phyloP scores from a whole-genome alignment of 2,329 filamentous ascomycete genomes.

The Diplodia corticola region DNA sequence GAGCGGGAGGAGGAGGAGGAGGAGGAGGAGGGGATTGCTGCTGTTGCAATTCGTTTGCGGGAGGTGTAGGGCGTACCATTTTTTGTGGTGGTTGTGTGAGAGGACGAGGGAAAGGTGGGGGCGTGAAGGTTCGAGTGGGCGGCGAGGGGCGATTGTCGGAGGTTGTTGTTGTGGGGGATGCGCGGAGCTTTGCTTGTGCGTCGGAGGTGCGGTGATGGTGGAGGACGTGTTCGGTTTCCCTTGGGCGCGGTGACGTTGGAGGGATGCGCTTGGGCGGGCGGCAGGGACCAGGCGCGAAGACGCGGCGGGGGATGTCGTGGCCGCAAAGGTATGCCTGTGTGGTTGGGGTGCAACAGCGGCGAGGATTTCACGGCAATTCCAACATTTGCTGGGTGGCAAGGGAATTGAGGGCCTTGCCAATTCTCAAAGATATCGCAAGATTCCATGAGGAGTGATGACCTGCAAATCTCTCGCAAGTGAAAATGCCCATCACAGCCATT shows the following conservation, averaged over 20 bases:
- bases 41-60: neutral
- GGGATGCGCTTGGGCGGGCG: neutral
- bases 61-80: neutral
- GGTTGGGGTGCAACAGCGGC: neutral
- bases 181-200: neutral
- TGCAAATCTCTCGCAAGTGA: too few species aligned
- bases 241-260: neutral
- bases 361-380: neutral
- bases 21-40: neutral
- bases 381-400: neutral
- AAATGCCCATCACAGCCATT: too few species aligned
- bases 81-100: neutral
- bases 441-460: too few species aligned
- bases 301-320: neutral
- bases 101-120: neutral
- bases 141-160: neutral
- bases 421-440: too few species aligned
- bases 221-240: neutral
- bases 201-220: neutral
- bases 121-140: neutral
- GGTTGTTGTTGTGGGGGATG: neutral
- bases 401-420: too few species aligned
- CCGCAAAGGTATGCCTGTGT: neutral
- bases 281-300: neutral
- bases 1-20: neutral